Base-by-base conservation (phyloP, 345 rosid species). In the Nasturtium officinale region DNA sequence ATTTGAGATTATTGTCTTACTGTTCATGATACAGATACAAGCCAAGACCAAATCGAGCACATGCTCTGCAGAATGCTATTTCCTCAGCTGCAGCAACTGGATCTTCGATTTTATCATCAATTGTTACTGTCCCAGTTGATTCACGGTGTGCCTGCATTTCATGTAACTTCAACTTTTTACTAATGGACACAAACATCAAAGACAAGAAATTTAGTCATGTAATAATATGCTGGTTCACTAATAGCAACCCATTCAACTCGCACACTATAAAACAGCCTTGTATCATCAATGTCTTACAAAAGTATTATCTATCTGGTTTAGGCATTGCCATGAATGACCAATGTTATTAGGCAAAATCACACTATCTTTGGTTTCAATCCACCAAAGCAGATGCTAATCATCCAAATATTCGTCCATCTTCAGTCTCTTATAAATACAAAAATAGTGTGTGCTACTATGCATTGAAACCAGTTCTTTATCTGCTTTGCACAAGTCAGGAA, bases 11-110 rank as follows among this genome's bases (percentile, higher is more conserved):
- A 66, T 16, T 2, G 28, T 64, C 51, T 84, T 88, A 86, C 58
- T 87, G 81, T 80, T 88, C 97, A 60, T 91, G 97, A 74, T 88
- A 91, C 9, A 94, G 85, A 71, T 94, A 88, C 82, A 94, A 79
- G 74, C 98, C 98, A 42, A 94, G 96, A 46, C 98, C 98, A 72
- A 94, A 91, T 60, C 97, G 88, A 40, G 98, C 96, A 78, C 98
- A 94, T 5, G 96, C 96, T 62, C 86, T 87, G 87, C 98, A 89
- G 81, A 91, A 94, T 40, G 98, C 97, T 55, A 88, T 87, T 85
- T 91, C 98, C 82, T 94, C 98, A 1, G 98, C 98, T 52, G 90
- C 88, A 67, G 95, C 77, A 69, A 94, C 98, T 9, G 88, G 96
- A 78, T 94, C 97, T 4, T 32, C 80, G 9, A 73, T 63, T 40